Base-by-base conservation (phyloP, 305 asterid genomes). In the Fraxinus ornus region DNA sequence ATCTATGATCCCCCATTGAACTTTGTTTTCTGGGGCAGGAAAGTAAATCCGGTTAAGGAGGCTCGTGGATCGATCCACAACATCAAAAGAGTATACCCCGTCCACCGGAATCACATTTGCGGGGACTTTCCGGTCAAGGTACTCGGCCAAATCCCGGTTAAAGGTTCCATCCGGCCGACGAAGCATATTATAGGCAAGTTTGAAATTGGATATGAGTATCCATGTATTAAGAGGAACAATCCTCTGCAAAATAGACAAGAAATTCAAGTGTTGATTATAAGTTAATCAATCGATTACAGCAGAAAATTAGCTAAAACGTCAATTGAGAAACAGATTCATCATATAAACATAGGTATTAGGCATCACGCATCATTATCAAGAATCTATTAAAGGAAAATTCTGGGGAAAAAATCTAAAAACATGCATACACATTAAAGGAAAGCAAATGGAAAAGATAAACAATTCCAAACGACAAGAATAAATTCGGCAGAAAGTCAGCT, bases 141-240 rank as follows among this genome's bases (percentile, higher is more conserved):
- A 86, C 87, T 86, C 89, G 26, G 83, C 85, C 47, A 86, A 79
- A 26, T 86, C 75, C 32, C 89, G 85, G 55, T 86, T 72, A 24
- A 86, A 86, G 17, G 89, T 84, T 12, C 89, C 89, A 79, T 86
- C 89, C 5, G 87, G 80, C 1, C 85, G 87, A 26, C 89, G 89
- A 78, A 86, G 89, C 33, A 86, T 77, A 39, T 84, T 86, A 83
- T 86, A 86, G 39, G 87, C 82, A 10, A 86, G 80, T 80, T 86
- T 86, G 85, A 86, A 86, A 57, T 84, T 78, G 82, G 89, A 86
- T 37, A 86, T 86, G 55, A 86, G 87, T 52, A 86, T 84, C 89
- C 89, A 86, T 19, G 87, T 86, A 62, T 86, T 84, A 28, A 86
- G 87, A 5, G 89, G 89, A 86, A 86, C 89, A 44, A 86, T 82